These are phyloP conservation scores for Alternaria sp. DNA, from an alignment of 2,329 filamentous ascomycete species.

Conservation along the genomic window DNA sequence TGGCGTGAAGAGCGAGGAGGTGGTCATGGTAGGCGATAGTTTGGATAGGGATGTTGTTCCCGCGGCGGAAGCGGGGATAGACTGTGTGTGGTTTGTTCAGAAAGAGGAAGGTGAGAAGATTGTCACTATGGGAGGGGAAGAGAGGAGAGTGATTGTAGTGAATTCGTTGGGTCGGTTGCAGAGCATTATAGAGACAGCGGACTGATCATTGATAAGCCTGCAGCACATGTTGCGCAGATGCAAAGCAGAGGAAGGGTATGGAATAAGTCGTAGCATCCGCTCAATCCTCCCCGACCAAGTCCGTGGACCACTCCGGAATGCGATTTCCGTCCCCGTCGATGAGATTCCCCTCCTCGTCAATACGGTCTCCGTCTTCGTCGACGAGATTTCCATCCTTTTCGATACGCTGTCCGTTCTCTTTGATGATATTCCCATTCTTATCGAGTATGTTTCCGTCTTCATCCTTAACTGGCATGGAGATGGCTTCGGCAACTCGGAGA, in stretches of 20 bases:
- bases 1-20: constrained; percentile 1
- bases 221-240: not conserved
- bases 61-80: not conserved
- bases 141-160: not conserved
- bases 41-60: constrained; percentile 4
- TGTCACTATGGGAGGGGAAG: not conserved
- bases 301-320: not conserved
- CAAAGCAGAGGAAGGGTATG: not conserved
- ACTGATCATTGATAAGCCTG: not conserved
- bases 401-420: fast-evolving
- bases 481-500: not conserved
- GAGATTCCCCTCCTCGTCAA: not conserved
- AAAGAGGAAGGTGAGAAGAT: not conserved
- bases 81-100: not conserved
- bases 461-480: not conserved
- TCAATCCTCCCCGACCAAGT: not conserved
- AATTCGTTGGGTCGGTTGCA: not conserved
- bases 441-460: not conserved
- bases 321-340: not conserved
- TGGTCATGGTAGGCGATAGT: constrained; percentile 16
- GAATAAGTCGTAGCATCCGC: not conserved
- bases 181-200: not conserved
- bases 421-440: not conserved
- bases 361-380: not conserved
- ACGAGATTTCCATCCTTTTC: not conserved